phyloP scores from a whole-genome alignment of 495 filamentous ascomycete species.

The Aspergillus cavernicola region DNA sequence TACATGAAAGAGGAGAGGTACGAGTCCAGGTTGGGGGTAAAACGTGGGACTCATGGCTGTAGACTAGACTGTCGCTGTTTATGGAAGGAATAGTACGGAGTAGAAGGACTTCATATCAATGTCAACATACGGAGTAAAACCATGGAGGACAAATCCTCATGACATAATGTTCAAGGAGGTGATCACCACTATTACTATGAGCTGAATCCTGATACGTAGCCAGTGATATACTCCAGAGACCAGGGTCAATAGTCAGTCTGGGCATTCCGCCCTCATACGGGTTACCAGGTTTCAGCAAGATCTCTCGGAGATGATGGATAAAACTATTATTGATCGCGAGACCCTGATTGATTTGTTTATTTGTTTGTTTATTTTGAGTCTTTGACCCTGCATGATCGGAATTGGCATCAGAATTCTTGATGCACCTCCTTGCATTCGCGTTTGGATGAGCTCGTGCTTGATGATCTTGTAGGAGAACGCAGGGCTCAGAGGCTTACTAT shows the following conservation, averaged over 20 bases:
- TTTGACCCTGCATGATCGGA: constrained; percentile 21
- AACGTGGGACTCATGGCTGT: no score
- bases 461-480: no score
- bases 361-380: constrained; percentile 17
- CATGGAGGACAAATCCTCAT: no score
- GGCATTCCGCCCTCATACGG: neutral
- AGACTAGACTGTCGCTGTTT: no score
- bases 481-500: no score
- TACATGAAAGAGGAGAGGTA: no score
- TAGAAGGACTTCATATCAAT: no score
- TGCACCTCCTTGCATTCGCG: constrained; percentile 19
- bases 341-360: neutral
- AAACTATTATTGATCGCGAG: neutral
- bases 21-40: no score
- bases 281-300: neutral
- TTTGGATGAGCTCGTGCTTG: constrained; percentile 21
- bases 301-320: neutral
- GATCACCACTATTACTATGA: neutral
- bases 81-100: neutral
- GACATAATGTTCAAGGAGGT: no score
- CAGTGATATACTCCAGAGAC: neutral
- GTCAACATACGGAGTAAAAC: no score
- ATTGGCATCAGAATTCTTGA: constrained; percentile 12
- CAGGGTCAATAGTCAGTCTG: neutral
- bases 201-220: neutral